Conservation (phyloP, 148 eudicot genomes). For the Chenopodium quinoa region DNA sequence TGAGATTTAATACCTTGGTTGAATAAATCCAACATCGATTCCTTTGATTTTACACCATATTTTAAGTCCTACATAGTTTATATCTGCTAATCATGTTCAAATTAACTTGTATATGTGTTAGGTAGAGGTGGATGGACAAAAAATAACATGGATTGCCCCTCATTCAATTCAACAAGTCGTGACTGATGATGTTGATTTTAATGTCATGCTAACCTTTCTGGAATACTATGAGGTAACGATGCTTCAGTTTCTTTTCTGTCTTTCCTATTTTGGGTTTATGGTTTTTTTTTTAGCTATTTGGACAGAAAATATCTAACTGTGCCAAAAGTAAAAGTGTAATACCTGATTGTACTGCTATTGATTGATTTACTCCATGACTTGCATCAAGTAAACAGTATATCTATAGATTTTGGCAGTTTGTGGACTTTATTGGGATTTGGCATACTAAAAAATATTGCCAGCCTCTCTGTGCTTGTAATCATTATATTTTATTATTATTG, state of each 20-base stretch:
- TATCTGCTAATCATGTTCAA: neutral
- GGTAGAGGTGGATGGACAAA: conserved; percentile 94
- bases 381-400: neutral
- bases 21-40: neutral
- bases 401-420: neutral
- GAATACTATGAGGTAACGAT: conserved; percentile 79
- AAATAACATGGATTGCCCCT: conserved; percentile 88
- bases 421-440: neutral
- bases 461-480: no score
- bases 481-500: neutral
- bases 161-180: conserved; percentile 93
- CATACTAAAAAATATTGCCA: neutral
- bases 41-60: neutral
- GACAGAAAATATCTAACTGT: neutral
- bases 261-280: neutral
- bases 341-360: neutral
- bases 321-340: neutral
- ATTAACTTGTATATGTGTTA: conserved; percentile 21
- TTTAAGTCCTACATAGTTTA: neutral
- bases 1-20: neutral
- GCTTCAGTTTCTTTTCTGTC: neutral
- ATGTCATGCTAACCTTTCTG: conserved; percentile 75
- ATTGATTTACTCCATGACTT: neutral
- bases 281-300: neutral
- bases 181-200: conserved; percentile 82